These are phyloP conservation scores for Suillus luteus DNA, from an alignment of 768 basidiomycete genomes.

Conservation along the genomic window DNA sequence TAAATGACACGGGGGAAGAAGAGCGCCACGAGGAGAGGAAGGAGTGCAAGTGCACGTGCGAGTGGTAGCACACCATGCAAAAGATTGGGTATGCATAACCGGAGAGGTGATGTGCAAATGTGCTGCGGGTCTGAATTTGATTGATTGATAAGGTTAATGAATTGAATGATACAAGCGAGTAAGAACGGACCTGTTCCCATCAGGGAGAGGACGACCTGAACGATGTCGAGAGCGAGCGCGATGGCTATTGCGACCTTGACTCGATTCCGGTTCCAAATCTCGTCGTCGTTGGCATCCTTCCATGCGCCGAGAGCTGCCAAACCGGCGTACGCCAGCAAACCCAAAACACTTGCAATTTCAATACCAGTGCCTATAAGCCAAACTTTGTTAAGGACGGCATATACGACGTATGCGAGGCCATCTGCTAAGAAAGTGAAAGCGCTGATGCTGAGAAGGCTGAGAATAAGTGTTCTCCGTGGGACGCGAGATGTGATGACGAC, in stretches of 20 bases:
- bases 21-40: conserved; percentile 62
- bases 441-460: conserved; percentile 65
- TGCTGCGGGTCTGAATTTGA: conserved; percentile 19
- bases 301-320: conserved; percentile 76
- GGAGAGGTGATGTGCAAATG: conserved; percentile 27
- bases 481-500: conserved; percentile 73
- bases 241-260: conserved; percentile 55
- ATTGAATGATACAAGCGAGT: conserved; percentile 14
- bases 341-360: conserved; percentile 66
- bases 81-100: conserved; percentile 35
- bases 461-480: conserved; percentile 77
- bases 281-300: conserved; percentile 73
- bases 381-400: conserved; percentile 60
- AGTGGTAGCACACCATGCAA: conserved; percentile 59
- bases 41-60: conserved; percentile 64
- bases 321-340: conserved; percentile 69
- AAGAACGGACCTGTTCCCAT: conserved; percentile 38
- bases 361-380: conserved; percentile 69
- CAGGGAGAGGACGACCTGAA: conserved; percentile 47
- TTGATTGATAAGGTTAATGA: conserved; percentile 2
- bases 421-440: conserved; percentile 79
- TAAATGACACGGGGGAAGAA: conserved; percentile 67
- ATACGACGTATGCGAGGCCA: conserved; percentile 69
- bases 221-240: conserved; percentile 61
- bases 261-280: conserved; percentile 65